Base-by-base conservation (phyloP, 192 early-diverging fungal species). In the Glomus cerebriforme region DNA sequence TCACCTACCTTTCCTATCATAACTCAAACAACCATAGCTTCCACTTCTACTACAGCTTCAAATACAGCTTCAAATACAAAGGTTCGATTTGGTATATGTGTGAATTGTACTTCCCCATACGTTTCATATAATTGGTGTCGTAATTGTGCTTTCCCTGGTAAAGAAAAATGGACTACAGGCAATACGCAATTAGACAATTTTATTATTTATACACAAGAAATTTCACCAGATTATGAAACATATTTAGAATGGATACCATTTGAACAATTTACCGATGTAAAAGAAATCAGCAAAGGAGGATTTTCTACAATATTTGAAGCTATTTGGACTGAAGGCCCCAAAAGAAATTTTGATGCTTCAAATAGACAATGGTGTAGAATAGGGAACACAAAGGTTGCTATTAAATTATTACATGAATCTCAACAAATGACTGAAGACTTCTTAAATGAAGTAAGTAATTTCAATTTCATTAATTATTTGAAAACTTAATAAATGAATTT, bases 231-330 rank as follows among this genome's bases (percentile, higher is more conserved):
- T 24, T 45, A 26, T 26, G 37, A 45, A 26, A 35, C 26, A 15
- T 34, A 43, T 72, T 45, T 72, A 24, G 35, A 43, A 37, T 72
- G 24, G 35, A 47, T 72, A 22, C 24, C 34, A 72, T 72, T n/a
- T 39, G 34, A 43, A 27, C 15, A 72, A 43, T 72, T 72, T 43
- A 34, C 22, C n/a, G 34, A 43, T 19, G 45, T 72, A 35, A 35
- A 72, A 37, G 69, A 43, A 45, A 45, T 43, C 19, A 27, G 35
- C 24, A 43, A 26, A n/a, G 69, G 69, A 43, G 69, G 34, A 0
- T 72, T 43, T 39, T 26, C 29, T n/a, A 43, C 69, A 6, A 27
- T 72, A 27, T 43, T 22, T 43, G 26, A 27, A 34, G 69, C 69
- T 43, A 72, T 24, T 15, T 72, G 69, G 69, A n/a, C 24, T 10